Percentiles rank a stretch among this genome's conserved stretches.
These are phyloP conservation scores for Candida krabiensis DNA, from an alignment of 805 yeast genomes.

Conservation along the genomic window DNA sequence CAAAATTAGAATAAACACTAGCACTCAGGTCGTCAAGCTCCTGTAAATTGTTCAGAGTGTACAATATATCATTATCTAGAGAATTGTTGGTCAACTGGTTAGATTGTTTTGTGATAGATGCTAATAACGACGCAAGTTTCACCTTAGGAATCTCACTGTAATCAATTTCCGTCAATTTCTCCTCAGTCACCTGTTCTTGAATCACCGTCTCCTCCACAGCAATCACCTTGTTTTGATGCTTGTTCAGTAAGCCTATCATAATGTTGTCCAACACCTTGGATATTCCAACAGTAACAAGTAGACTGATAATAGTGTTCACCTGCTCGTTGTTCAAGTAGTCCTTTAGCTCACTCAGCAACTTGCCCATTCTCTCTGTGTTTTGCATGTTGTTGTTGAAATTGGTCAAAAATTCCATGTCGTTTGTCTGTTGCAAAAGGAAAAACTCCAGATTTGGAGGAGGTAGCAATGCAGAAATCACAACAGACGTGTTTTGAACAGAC, in stretches of 20 bases:
- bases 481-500: slow-evolving; percentile 9
- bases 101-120: slow-evolving; percentile 66
- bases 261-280: slow-evolving; percentile 49
- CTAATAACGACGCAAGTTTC: slow-evolving; percentile 70
- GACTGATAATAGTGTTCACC: slow-evolving; percentile 32
- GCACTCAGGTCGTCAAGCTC: slow-evolving; percentile 89
- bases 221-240: slow-evolving; percentile 13
- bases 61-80: slow-evolving; percentile 31
- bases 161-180: neutral
- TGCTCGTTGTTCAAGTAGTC: slow-evolving; percentile 29
- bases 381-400: slow-evolving; percentile 25
- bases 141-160: slow-evolving; percentile 21
- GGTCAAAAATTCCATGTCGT: slow-evolving; percentile 41
- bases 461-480: slow-evolving; percentile 37
- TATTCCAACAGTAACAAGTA: slow-evolving; percentile 45
- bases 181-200: slow-evolving; percentile 2
- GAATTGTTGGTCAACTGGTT: slow-evolving; percentile 33
- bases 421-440: slow-evolving; percentile 54
- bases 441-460: slow-evolving; percentile 55
- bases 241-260: slow-evolving; percentile 15
- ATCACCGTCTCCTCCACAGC: neutral
- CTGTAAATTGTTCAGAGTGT: slow-evolving; percentile 47
- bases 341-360: slow-evolving; percentile 30
- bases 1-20: slow-evolving; percentile 80
- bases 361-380: slow-evolving; percentile 29